Evolutionary conservation across 1,139 yeast species (phyloP).

Genomic region (Diutina neorugosa): DNA sequence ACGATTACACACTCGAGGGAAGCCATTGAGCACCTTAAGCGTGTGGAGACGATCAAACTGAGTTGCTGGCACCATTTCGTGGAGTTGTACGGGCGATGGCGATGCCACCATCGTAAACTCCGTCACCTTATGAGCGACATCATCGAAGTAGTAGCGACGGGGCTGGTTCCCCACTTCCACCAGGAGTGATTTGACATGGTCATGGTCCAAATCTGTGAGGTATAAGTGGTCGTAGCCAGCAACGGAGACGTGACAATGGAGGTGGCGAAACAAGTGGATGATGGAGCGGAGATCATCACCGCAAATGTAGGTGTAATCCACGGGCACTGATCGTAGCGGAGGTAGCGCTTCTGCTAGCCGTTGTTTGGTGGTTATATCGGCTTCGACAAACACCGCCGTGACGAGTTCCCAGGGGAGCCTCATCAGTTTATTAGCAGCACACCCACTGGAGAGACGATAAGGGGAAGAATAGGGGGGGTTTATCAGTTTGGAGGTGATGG

Average conservation of each 20-base stretch:
- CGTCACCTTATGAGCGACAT: not conserved
- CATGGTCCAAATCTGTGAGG: not conserved
- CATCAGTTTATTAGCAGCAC: not conserved
- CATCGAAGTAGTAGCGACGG: not conserved
- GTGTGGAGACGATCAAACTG: not conserved
- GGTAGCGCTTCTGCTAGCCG: not conserved
- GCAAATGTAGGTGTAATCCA: not conserved
- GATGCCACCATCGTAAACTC: not conserved
- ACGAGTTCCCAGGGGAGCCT: not conserved
- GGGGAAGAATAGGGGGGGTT: too few relatives aligned
- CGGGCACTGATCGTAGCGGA: not conserved
- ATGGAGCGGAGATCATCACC: not conserved
- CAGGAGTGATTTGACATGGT: not conserved
- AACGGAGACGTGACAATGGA: not conserved
- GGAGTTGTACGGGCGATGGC: not conserved
- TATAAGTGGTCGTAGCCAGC: not conserved
- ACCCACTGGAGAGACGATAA: too few relatives aligned
- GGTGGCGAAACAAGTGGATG: not conserved
- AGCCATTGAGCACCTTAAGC: not conserved
- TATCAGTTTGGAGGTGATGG: too few relatives aligned
- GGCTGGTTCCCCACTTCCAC: not conserved
- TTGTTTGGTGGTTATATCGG: not conserved
- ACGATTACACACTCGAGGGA: not conserved
- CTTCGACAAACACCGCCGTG: not conserved
- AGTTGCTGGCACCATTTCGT: not conserved